Evolutionary conservation across 2,329 filamentous ascomycete genomes (phyloP).

Genomic region (Sclerotinia sclerotiorum): DNA sequence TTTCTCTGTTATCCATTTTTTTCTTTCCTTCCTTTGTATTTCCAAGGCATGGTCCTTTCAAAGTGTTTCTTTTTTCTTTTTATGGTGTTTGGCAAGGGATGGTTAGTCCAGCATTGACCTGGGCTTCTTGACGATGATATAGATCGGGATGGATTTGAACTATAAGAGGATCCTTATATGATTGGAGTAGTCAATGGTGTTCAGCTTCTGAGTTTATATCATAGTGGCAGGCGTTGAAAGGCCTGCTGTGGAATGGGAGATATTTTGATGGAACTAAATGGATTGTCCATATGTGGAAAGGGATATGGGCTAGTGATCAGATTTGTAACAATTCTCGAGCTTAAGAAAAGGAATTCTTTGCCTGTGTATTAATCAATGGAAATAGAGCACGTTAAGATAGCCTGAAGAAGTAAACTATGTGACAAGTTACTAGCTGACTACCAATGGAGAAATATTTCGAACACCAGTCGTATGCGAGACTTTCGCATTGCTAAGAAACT

Average conservation of each 20-base stretch:
- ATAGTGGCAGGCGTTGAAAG: neutral
- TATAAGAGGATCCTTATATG: constrained; percentile 1
- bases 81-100: neutral
- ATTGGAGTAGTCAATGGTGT: neutral
- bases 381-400: neutral
- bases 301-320: neutral
- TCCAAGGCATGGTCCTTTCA: neutral
- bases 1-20: neutral
- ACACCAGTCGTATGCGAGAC: neutral
- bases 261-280: neutral
- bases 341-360: neutral
- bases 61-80: neutral
- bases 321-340: constrained; percentile 10
- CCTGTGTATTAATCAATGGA: constrained; percentile 14
- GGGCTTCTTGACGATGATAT: neutral
- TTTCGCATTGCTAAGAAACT: neutral
- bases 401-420: neutral
- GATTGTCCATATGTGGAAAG: neutral
- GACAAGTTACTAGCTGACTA: neutral
- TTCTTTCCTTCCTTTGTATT: neutral
- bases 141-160: constrained; percentile 13
- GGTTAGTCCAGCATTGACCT: neutral
- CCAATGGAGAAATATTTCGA: neutral
- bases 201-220: neutral
- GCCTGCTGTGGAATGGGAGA: neutral